Conservation (phyloP, 805 yeast genomes). For the Teunomyces kruisii region DNA sequence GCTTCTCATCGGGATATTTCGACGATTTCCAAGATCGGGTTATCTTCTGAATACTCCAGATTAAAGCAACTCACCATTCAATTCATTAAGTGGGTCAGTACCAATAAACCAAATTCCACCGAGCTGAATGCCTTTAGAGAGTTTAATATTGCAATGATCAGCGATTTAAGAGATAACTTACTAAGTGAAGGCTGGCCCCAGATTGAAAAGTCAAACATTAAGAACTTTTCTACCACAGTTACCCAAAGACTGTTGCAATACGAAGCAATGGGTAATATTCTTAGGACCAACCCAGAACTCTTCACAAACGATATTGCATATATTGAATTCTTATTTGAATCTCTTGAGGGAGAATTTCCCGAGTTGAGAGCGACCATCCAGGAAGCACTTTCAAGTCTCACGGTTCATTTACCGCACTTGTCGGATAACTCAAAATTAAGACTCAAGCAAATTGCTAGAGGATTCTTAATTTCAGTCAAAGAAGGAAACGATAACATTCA, state of each 20-base stretch:
- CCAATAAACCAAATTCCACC: constrained; percentile 6
- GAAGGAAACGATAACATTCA: constrained; percentile 28
- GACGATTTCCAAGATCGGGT: constrained; percentile 56
- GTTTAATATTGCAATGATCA: constrained; percentile 46
- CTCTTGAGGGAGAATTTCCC: constrained; percentile 60
- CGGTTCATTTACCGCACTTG: constrained; percentile 46
- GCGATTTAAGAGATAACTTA: constrained; percentile 52
- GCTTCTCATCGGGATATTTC: constrained; percentile 43
- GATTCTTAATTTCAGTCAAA: constrained; percentile 23
- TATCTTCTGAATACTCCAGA: constrained; percentile 52
- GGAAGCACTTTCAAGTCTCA: constrained; percentile 62
- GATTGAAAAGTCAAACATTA: constrained; percentile 32
- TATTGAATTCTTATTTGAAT: constrained; percentile 67
- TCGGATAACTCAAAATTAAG: constrained; percentile 36
- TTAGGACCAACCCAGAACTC: constrained; percentile 45
- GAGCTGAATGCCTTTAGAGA: constrained; percentile 16
- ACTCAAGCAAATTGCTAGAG: constrained; percentile 39
- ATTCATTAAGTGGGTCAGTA: constrained; percentile 62
- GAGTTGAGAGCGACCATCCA: constrained; percentile 70
- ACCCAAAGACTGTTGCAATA: constrained; percentile 64
- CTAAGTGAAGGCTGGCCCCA: constrained; percentile 63
- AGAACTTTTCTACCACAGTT: constrained; percentile 32
- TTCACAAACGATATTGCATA: constrained; percentile 48
- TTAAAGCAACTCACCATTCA: constrained; percentile 58
- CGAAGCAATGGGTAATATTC: constrained; percentile 72